These are phyloP conservation scores for Logfia minima DNA, from an alignment of 129 eudicot genomes.

Conservation along the genomic window DNA sequence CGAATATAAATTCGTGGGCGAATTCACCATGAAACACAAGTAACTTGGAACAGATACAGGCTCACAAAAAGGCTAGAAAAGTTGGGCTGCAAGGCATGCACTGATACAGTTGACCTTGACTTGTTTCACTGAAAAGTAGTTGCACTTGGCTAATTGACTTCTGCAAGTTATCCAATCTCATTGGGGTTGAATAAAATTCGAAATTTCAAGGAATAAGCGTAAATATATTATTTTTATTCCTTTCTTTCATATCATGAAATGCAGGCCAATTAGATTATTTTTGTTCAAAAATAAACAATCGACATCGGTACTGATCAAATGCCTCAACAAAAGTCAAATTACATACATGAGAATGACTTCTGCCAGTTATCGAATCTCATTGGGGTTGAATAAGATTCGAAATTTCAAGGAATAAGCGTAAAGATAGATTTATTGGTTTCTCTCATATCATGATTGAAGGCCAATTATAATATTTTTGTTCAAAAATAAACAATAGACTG, in stretches of 20 bases:
- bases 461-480: neutral
- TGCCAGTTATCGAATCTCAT: neutral
- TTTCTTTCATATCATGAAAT: neutral
- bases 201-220: constrained; percentile 2
- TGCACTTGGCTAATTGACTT: neutral
- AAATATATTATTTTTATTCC: neutral
- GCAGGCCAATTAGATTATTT: neutral
- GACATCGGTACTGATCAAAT: too few relatives aligned
- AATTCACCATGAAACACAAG: neutral
- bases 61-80: neutral
- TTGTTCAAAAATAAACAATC: too few relatives aligned
- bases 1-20: neutral
- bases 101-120: neutral
- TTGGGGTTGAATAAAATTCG: neutral
- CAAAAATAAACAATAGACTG: too few relatives aligned
- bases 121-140: neutral
- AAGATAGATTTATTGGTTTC: neutral
- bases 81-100: constrained; percentile 2
- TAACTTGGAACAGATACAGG: neutral
- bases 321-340: too few relatives aligned
- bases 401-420: neutral
- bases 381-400: neutral
- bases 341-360: too few relatives aligned
- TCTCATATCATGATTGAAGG: neutral
- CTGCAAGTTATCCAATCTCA: neutral